Evolutionary conservation across 1,139 yeast genomes (phyloP).

Genomic region (Saccharomycopsis phalli): DNA sequence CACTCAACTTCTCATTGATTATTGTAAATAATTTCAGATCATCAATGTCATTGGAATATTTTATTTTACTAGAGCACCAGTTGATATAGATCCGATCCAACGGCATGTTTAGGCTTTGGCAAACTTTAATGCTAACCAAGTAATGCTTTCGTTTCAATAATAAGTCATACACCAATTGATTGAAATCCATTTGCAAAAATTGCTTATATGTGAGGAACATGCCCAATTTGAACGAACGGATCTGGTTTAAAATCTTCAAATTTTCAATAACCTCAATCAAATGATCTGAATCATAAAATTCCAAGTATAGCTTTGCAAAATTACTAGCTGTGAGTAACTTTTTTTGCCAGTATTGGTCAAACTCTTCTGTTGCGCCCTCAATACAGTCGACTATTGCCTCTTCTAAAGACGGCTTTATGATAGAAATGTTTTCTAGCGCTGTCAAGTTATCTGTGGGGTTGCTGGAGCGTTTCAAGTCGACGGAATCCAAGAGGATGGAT

Average conservation of each 20-base stretch:
- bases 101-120: slow-evolving; percentile 44
- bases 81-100: slow-evolving; percentile 52
- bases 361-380: slow-evolving; percentile 68
- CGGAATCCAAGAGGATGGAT: slow-evolving; percentile 74
- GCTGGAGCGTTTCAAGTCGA: slow-evolving; percentile 60
- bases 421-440: slow-evolving; percentile 70
- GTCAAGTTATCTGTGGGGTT: slow-evolving; percentile 28
- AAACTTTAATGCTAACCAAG: slow-evolving; percentile 53
- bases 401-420: slow-evolving; percentile 43
- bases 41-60: slow-evolving; percentile 40
- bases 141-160: slow-evolving; percentile 55
- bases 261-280: slow-evolving; percentile 20
- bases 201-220: slow-evolving; percentile 57
- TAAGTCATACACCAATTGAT: slow-evolving; percentile 40
- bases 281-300: slow-evolving; percentile 42
- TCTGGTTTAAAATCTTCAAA: slow-evolving; percentile 60
- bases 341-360: slow-evolving; percentile 73
- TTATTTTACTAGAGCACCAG: slow-evolving; percentile 78
- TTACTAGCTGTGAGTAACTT: slow-evolving; percentile 70
- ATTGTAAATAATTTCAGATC: slow-evolving; percentile 51
- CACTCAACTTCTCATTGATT: slow-evolving; percentile 39
- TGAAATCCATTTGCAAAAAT: slow-evolving; percentile 35
- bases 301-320: slow-evolving; percentile 70
- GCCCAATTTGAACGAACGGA: slow-evolving; percentile 58
- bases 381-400: slow-evolving; percentile 68